A percentile compares a stretch with the other conserved stretches of the same genome.
phyloP scores from a whole-genome alignment of 2,329 filamentous ascomycete species.

The Claviceps africana region DNA sequence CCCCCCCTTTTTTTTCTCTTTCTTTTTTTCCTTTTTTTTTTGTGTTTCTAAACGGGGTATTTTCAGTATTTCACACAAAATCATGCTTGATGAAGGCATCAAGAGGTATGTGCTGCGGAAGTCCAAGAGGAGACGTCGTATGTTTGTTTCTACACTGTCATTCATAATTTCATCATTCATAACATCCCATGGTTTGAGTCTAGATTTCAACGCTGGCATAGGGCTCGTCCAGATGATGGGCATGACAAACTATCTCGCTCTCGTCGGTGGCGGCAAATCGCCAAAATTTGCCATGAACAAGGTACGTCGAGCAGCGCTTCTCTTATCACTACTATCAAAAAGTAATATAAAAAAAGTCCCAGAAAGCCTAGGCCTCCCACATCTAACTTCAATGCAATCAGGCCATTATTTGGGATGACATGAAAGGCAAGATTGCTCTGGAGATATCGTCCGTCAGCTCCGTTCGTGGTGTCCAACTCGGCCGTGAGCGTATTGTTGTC shows the following conservation, averaged over 20 bases:
- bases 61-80: conserved; percentile 57
- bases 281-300: conserved; percentile 84
- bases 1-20: background rate
- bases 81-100: conserved; percentile 53
- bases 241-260: conserved; percentile 70
- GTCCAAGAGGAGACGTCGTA: background rate
- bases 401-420: conserved; percentile 86
- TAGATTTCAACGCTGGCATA: conserved; percentile 70
- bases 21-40: background rate
- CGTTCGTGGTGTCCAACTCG: conserved; percentile 66
- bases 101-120: conserved; percentile 21
- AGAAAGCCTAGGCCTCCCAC: background rate
- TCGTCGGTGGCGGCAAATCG: conserved; percentile 75
- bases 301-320: conserved; percentile 24
- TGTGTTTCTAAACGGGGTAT: background rate
- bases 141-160: background rate
- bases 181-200: background rate
- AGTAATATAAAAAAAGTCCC: background rate
- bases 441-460: conserved; percentile 73
- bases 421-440: conserved; percentile 54
- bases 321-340: no score
- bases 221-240: conserved; percentile 78
- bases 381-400: conserved; percentile 13
- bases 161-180: background rate
- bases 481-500: conserved; percentile 62